Base-by-base conservation (phyloP, 306 rosid genomes). In the Inga leiocalycina region DNA sequence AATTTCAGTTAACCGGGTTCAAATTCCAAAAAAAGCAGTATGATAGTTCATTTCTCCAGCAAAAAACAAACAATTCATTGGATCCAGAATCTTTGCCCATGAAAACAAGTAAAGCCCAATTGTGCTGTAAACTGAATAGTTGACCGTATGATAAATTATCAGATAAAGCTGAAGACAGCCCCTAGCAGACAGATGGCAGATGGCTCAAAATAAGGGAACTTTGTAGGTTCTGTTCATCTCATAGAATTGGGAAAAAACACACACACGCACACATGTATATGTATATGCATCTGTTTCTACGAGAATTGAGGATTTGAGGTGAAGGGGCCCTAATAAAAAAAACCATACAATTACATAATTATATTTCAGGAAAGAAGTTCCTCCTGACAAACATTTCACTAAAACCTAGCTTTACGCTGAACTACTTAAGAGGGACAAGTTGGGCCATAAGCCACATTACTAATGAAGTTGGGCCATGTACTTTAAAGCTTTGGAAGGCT, bases 1-100 rank as follows among this genome's bases (percentile, higher is more conserved):
- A 46, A 73, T 73, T 82, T 44, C 80, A 81, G 70, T 19, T 30
- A 85, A 84, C 35, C 24, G 43, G 65, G 43, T 16, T 19, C 27
- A 45, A 66, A 66, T 62, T 61, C 51, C 20, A 81, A 79, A 71
- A 71, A 81, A 59, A 66, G 74, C 39, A 46, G 24, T 46, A 64
- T 51, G 49, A 13, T 39, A 54, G 74, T 34, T 66, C 80, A 57
- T 72, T 59, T 46, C 48, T 85, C 61, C 32, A 65, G 78, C 2
- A 4, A 80, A 70, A 22, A 4, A 44, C 45, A 65, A 54, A 44
- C 45, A 65, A 54, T 83, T 62, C 80, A 83, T 34, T 2, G 15
- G 46, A 41, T 51, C 82, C 48, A 52, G 22, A 44, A 59, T 44
- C 61, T 76, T 74, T 68, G 79, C 65, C 22, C 43, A 20, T 48